Percentiles rank a stretch among this genome's conserved stretches.
These are phyloP conservation scores for Phaffia rhodozyma DNA, from an alignment of 1,284 basidiomycete species.

Conservation along the genomic window DNA sequence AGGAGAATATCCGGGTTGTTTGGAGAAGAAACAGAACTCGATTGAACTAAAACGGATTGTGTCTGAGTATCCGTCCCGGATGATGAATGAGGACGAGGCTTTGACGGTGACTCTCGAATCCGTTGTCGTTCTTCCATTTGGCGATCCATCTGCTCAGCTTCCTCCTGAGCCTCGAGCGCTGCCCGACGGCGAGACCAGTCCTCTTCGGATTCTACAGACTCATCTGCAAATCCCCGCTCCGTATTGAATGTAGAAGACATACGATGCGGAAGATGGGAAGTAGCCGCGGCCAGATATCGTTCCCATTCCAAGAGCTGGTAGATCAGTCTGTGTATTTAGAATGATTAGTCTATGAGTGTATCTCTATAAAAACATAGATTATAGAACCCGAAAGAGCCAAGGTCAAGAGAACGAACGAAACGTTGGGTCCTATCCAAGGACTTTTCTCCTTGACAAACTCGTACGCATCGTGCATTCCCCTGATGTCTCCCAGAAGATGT, in stretches of 20 bases:
- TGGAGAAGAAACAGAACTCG: neutral
- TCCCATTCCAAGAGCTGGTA: constrained; percentile 94
- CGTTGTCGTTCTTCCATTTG: constrained; percentile 66
- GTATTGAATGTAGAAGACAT: constrained; percentile 33
- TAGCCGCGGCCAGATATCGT: constrained; percentile 52
- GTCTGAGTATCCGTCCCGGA: neutral
- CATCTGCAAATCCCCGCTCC: constrained; percentile 32
- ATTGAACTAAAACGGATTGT: neutral
- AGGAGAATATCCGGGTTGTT: neutral
- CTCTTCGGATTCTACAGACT: constrained; percentile 51
- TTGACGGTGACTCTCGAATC: constrained; percentile 16
- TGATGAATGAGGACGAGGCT: neutral
- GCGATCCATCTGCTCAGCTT: constrained; percentile 61
- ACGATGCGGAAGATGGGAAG: constrained; percentile 25
- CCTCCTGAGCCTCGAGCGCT: constrained; percentile 53
- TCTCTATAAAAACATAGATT: constrained; percentile 17
- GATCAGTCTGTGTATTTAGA: constrained; percentile 54
- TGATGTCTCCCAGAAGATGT: constrained; percentile 56
- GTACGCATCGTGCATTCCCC: constrained; percentile 83
- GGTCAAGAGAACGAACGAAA: constrained; percentile 56
- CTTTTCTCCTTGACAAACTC: constrained; percentile 79
- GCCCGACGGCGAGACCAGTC: constrained; percentile 66
- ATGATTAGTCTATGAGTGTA: constrained; percentile 13
- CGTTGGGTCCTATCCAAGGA: constrained; percentile 82
- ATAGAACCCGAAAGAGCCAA: constrained; percentile 14